Base-by-base conservation (phyloP, 176 grass and related monocot species). In the Saccharum officinarum region DNA sequence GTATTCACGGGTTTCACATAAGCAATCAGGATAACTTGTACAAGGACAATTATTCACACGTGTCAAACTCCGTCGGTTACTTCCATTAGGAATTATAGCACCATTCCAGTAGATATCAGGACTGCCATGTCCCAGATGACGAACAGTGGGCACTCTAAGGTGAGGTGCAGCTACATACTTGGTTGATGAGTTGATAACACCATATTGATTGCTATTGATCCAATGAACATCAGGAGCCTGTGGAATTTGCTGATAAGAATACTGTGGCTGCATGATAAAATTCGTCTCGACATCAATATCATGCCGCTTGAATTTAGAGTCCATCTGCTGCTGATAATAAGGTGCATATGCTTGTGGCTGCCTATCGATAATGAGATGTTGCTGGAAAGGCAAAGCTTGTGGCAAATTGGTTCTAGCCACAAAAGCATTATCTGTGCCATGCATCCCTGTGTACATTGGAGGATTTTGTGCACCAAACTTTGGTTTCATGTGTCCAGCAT, bases 251-350 rank as follows among this genome's bases (percentile, higher is more conserved):
- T 69, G 74, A 64, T 86, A 89, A 69, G 73, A 16, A 75, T 83
- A 80, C 13, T 75, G 75, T 76, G 75, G 6, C 10, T 85, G 42
- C 59, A 69, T 73, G 49, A 50, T 22, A 78, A 75, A 77, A 16
- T 85, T n/a, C 11, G 23, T 86, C 72, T 92, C 47, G 15, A 45
- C 17, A 76, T 91, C 86, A 42, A 72, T 61, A 81, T 85, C 88
- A 67, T 69, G 42, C 50, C 73, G 39, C 65, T 41, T n/a, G 38
- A 76, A 82, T 75, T 52, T 87, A 3, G 71, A 85, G 17, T 70
- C 77, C 37, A 68, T 83, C 69, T 80, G 80, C 66, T 88, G 83
- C 67, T 89, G 84, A 84, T 84, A 41, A 33, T 79, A 49, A 26
- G 77, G 45, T 25, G 84, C 20, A 73, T 54, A 61, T 10, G 16